phyloP scores from a whole-genome alignment of 352 stramenopile genomes.

The Stramenopiles sp. region DNA sequence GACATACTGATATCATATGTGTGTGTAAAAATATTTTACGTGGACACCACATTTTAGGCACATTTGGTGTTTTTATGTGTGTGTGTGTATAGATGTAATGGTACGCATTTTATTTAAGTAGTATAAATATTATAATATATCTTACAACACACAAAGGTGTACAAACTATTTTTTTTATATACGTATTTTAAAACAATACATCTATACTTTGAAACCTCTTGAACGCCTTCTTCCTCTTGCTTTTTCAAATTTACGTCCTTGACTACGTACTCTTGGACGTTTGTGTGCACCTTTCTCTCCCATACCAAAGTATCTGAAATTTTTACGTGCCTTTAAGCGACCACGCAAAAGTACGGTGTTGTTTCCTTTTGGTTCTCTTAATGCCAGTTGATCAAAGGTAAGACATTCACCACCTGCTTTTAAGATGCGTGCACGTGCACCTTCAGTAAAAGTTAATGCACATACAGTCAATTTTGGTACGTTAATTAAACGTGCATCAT shows the following conservation, averaged over 20 bases:
- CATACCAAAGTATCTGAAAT: conserved; percentile 88
- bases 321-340: conserved; percentile 83
- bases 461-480: conserved; percentile 85
- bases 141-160: no score
- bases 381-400: conserved; percentile 97
- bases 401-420: conserved; percentile 93
- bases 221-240: conserved; percentile 94
- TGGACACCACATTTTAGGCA: no score
- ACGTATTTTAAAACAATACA: no score
- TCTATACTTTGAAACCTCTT: conserved; percentile 99
- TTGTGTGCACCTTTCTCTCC: conserved; percentile 55
- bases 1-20: no score
- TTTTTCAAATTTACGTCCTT: conserved; percentile 98
- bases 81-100: no score
- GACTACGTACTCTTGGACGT: conserved; percentile 88
- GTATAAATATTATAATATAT: no score
- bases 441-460: conserved; percentile 92
- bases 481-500: conserved; percentile 92
- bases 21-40: no score
- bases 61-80: no score
- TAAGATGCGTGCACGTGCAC: conserved; percentile 84
- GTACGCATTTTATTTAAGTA: no score
- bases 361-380: conserved; percentile 83
- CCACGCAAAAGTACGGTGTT: conserved; percentile 97
- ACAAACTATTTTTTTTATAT: no score